Percentiles rank a stretch among this genome's conserved stretches.
Evolutionary conservation across 176 grass and related monocot species (phyloP).

Genomic region (Zea mays): Zm-B73-REFERENCE-NAM-5.0 NC_050105.1:125155501-125156000

Average conservation of each 20-base stretch:
- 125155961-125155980: slow-evolving; percentile 96
- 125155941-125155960: slow-evolving; percentile 73
- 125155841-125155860: slow-evolving; percentile 67
- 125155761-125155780: slow-evolving; percentile 87
- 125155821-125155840: slow-evolving; percentile 74
- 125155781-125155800: slow-evolving; percentile 85
- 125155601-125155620: slow-evolving; percentile 90
- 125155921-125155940: slow-evolving; percentile 69
- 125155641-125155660: slow-evolving; percentile 87
- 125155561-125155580: slow-evolving; percentile 83
- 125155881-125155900: slow-evolving; percentile 77
- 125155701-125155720: slow-evolving; percentile 77
- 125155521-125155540: too few species aligned
- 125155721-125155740: slow-evolving; percentile 86
- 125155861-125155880: slow-evolving; percentile 89
- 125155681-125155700: slow-evolving; percentile 87
- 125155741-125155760: slow-evolving; percentile 94
- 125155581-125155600: slow-evolving; percentile 69
- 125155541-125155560: slow-evolving; percentile 83
- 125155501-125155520: too few species aligned
- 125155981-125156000: slow-evolving; percentile 86
- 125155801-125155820: slow-evolving; percentile 90
- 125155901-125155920: slow-evolving; percentile 74
- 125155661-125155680: slow-evolving; percentile 81
- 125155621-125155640: slow-evolving; percentile 97